Evolutionary conservation across 805 yeast genomes (phyloP).

Genomic region (Starmerella sp.): DNA sequence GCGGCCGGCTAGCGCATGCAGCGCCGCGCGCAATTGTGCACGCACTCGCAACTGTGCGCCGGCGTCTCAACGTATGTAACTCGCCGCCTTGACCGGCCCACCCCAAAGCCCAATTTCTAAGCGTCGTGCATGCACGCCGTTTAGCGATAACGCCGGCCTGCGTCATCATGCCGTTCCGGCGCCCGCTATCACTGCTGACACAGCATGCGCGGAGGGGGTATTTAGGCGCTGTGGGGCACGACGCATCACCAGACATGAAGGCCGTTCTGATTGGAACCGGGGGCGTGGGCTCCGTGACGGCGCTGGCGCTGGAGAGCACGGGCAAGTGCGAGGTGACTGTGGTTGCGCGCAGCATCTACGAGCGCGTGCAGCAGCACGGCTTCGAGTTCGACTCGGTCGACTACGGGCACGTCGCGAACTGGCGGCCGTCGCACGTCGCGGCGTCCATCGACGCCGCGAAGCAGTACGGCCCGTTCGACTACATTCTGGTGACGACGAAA

Average conservation of each 20-base stretch:
- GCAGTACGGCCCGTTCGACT: constrained; percentile 39
- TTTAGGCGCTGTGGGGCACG: neutral
- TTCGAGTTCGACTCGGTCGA: constrained; percentile 50
- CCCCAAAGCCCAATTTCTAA: no score
- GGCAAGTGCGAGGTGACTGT: constrained; percentile 45
- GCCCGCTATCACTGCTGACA: neutral
- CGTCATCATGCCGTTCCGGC: no score
- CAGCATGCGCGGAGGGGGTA: neutral
- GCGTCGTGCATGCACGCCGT: no score
- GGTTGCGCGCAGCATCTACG: constrained; percentile 57
- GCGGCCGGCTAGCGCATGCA: no score
- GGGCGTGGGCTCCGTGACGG: constrained; percentile 74
- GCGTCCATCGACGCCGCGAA: constrained; percentile 38
- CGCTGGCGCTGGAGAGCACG: constrained; percentile 45
- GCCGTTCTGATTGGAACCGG: constrained; percentile 69
- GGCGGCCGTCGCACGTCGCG: constrained; percentile 40
- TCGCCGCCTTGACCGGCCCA: no score
- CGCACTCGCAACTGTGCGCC: no score
- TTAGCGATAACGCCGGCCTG: no score
- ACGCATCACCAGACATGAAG: constrained; percentile 17
- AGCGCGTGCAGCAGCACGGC: constrained; percentile 41
- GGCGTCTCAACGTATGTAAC: no score
- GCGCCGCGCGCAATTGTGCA: no score
- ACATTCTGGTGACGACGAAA: constrained; percentile 49
- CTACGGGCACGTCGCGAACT: constrained; percentile 44